Conservation (phyloP, 2,329 filamentous ascomycete species). For the Verruconis gallopava region DNA sequence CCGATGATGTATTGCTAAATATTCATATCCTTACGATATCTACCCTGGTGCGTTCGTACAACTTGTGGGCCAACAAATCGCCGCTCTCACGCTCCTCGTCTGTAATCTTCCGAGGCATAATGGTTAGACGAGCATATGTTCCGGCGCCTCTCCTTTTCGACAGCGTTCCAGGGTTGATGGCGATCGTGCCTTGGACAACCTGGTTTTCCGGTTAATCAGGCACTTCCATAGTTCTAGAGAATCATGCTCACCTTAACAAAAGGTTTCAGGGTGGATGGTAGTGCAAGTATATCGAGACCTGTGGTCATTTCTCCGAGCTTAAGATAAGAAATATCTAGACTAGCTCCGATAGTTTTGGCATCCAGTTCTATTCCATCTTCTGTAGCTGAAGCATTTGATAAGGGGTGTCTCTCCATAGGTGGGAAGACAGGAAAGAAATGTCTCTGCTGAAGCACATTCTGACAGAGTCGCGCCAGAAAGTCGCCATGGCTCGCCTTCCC, state of each 20-base stretch:
- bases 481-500: conserved; percentile 44
- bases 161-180: conserved; percentile 79
- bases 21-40: conserved; percentile 68
- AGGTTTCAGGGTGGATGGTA: conserved; percentile 69
- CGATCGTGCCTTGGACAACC: conserved; percentile 82
- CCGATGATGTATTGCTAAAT: too few relatives aligned
- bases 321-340: conserved; percentile 71
- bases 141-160: conserved; percentile 77
- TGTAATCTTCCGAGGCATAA: conserved; percentile 51
- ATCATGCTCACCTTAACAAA: conserved; percentile 63
- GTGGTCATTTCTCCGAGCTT: conserved; percentile 88
- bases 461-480: conserved; percentile 56
- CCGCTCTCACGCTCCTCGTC: conserved; percentile 44
- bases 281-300: conserved; percentile 69
- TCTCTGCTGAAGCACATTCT: conserved; percentile 74
- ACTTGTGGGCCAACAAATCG: conserved; percentile 54
- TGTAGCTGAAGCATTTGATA: conserved; percentile 24
- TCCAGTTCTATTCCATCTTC: conserved; percentile 27
- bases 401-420: conserved; percentile 52
- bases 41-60: conserved; percentile 73
- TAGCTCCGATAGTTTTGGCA: conserved; percentile 46
- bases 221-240: not conserved
- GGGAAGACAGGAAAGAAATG: conserved; percentile 89
- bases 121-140: conserved; percentile 68
- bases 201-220: conserved; percentile 23